A percentile compares a stretch with the other conserved stretches of the same genome.
Evolutionary conservation across 192 early-diverging fungal species (phyloP).

Genomic region (Lobosporangium transversale): DNA sequence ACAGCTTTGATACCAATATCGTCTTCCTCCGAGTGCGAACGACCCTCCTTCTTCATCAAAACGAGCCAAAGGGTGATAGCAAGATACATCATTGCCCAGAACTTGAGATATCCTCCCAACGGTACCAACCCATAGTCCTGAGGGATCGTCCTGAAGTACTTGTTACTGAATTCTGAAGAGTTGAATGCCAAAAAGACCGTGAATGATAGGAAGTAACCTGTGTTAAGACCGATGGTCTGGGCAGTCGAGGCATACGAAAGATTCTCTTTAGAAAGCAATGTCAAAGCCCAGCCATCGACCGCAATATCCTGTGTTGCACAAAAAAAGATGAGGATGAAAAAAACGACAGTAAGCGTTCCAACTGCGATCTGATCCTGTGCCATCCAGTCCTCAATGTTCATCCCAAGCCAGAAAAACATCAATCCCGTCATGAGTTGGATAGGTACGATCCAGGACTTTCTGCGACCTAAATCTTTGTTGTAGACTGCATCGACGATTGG

Average conservation of each 20-base stretch:
- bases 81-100: constrained; percentile 94
- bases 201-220: constrained; percentile 95
- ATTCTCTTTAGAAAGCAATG: constrained; percentile 90
- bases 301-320: constrained; percentile 94
- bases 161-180: constrained; percentile 94
- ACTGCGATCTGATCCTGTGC: constrained; percentile 70
- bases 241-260: constrained; percentile 92
- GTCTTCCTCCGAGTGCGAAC: constrained; percentile 55
- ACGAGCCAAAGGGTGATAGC: constrained; percentile 86
- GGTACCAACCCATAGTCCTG: constrained; percentile 76
- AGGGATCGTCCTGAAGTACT: constrained; percentile 79
- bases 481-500: constrained; percentile 95
- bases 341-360: constrained; percentile 75
- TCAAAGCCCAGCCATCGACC: constrained; percentile 92
- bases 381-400: constrained; percentile 76
- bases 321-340: constrained; percentile 89
- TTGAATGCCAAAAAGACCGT: constrained; percentile 98
- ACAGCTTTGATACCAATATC: constrained; percentile 73
- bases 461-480: constrained; percentile 80
- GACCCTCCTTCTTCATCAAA: constrained; percentile 78
- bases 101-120: constrained; percentile 88
- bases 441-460: constrained; percentile 99
- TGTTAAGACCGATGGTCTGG: constrained; percentile 97
- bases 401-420: constrained; percentile 82
- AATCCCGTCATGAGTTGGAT: constrained; percentile 90